Evolutionary conservation across 2,329 filamentous ascomycete species (phyloP), one percentile per base, ranked within the genome.

Genomic region (Xylariaceae sp.): DNA sequence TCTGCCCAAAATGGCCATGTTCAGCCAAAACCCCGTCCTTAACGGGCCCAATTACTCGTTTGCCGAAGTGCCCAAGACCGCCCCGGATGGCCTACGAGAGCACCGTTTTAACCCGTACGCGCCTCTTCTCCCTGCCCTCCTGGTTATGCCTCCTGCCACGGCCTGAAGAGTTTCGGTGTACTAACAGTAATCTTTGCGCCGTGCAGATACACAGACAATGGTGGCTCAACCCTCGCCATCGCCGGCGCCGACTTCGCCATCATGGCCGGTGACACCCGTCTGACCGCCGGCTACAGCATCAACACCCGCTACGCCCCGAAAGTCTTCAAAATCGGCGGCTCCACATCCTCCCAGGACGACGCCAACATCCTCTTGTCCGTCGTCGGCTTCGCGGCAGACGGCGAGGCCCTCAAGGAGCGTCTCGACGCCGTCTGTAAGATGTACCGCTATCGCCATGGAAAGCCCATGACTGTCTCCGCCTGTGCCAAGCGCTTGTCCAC

Each of bases 401-500:
- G 94, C 52, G 85, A 91, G 64, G 92, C 94, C 33, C 78, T 99
- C 61, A 92, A 94, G 72, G 92, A 97, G 74, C 88, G 90, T 57
- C 82, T 97, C 57, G 92, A 97, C 68, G 86, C 89, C 56, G 83
- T 96, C 66, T 94, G 95, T 78, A 97, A 96, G 79, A 95, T 97
- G 86, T 97, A 97, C 82, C 89, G 88, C 65, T 96, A 96, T 77
- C 90, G 95, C 69, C 92, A 97, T 71, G 90, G 90, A 71, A 99
- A 97, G 78, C 84, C 89, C 58, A 99, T 99, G 86, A 86, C 83
- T 57, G 87, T 97, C 65, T 86, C 89, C 64, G 94, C 94, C 43
- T 97, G 92, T 72, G 95, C 94, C 48, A 92, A 97, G 74, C 85
- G 92, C 49, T 80, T 99, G 54, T 92, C 89, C 38, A 96, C 95